Percentiles rank a stretch among this genome's conserved stretches.
Evolutionary conservation across 495 filamentous ascomycete genomes (phyloP).

Genomic region (Hypoxylon lienhwacheense): DNA sequence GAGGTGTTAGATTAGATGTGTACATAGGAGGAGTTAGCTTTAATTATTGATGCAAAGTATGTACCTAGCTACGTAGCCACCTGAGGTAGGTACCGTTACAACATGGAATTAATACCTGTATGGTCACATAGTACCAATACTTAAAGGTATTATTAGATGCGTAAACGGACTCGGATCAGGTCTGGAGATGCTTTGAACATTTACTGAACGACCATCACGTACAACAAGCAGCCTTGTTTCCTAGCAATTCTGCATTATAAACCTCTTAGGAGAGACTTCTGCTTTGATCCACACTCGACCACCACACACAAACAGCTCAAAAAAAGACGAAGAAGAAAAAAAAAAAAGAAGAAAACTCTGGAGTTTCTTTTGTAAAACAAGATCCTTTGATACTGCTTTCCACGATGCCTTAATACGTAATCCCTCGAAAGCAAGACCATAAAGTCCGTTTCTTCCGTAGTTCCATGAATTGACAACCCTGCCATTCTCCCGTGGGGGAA

Average conservation of each 20-base stretch:
- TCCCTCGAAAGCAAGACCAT: conserved; percentile 6
- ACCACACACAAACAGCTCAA: not conserved
- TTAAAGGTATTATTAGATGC: conserved; percentile 2
- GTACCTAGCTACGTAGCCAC: too few species aligned
- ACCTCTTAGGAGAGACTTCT: conserved; percentile 1
- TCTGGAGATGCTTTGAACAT: not conserved
- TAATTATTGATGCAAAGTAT: too few species aligned
- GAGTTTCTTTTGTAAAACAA: not conserved
- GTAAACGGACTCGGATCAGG: too few species aligned
- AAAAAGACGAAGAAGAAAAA: not conserved
- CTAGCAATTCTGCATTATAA: conserved; percentile 2
- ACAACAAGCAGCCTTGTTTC: not conserved
- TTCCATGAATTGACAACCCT: conserved; percentile 20
- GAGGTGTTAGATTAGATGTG: too few species aligned
- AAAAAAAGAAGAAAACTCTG: not conserved
- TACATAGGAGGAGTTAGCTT: too few species aligned
- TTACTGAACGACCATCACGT: not conserved
- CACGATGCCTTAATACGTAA: conserved; percentile 15
- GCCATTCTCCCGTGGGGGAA: conserved; percentile 35
- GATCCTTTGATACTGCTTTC: conserved; percentile 8
- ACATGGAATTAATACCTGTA: too few species aligned
- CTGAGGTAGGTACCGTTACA: not conserved
- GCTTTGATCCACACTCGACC: not conserved
- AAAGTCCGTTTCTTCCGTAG: conserved; percentile 11
- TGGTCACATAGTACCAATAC: not conserved